Conservation (phyloP, 1,284 basidiomycete species). For the Fomitopsis palustris region DNA sequence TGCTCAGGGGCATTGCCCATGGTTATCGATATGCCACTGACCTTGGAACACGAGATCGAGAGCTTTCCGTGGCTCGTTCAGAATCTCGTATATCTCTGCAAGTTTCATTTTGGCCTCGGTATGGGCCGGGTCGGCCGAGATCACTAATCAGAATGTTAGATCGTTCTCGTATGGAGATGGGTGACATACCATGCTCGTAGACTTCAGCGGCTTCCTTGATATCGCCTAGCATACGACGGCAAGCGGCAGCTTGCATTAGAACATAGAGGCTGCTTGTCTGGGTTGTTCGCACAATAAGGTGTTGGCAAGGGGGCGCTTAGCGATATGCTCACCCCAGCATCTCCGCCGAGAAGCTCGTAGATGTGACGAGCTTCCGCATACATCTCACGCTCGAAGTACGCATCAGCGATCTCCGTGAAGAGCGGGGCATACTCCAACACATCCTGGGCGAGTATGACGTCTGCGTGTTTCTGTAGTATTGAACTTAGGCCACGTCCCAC, state of each 20-base stretch:
- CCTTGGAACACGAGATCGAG: constrained; percentile 86
- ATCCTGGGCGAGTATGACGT: constrained; percentile 68
- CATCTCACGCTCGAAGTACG: constrained; percentile 73
- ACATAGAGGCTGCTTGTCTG: constrained; percentile 70
- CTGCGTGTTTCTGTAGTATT: constrained; percentile 64
- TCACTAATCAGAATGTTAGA: constrained; percentile 44
- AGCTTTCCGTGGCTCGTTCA: constrained; percentile 79
- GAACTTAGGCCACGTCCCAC: background rate
- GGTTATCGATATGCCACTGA: constrained; percentile 24
- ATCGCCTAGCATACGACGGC: constrained; percentile 71
- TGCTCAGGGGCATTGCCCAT: background rate
- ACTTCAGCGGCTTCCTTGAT: constrained; percentile 76
- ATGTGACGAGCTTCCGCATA: constrained; percentile 76
- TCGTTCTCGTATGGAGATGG: background rate
- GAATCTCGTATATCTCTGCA: constrained; percentile 84
- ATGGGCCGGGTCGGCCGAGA: constrained; percentile 68
- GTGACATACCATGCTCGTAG: constrained; percentile 71
- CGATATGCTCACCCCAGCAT: constrained; percentile 55
- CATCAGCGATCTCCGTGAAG: constrained; percentile 83
- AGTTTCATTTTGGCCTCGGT: constrained; percentile 85
- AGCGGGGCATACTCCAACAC: constrained; percentile 73
- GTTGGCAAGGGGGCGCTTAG: background rate
- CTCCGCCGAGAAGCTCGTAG: constrained; percentile 71
- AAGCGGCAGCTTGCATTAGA: constrained; percentile 68
- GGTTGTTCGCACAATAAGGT: background rate